Percentiles rank a stretch among this genome's conserved stretches.
Conservation (phyloP, 768 basidiomycete genomes). For the Rhodotorula paludigena region DNA sequence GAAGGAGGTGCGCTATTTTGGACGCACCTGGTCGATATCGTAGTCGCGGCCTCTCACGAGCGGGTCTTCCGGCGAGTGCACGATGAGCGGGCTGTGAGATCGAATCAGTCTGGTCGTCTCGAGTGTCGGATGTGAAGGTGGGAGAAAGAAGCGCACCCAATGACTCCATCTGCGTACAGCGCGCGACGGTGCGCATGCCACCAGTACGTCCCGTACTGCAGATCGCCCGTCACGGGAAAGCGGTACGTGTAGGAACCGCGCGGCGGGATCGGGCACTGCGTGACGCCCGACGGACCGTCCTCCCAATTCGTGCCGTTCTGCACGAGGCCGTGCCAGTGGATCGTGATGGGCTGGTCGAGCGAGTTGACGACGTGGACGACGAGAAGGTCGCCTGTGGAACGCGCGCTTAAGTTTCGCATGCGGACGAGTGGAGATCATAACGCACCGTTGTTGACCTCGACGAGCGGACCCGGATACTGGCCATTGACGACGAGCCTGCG, state of each 20-base stretch:
- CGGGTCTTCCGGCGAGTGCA: constrained; percentile 35
- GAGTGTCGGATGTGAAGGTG: too few species aligned
- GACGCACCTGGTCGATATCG: constrained; percentile 40
- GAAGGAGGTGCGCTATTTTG: neutral
- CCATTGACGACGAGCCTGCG: constrained; percentile 25
- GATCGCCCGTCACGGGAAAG: constrained; percentile 34
- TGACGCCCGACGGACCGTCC: constrained; percentile 3
- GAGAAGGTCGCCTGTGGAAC: constrained; percentile 34
- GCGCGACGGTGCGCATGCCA: constrained; percentile 43
- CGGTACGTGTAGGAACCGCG: constrained; percentile 41
- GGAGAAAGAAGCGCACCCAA: constrained; percentile 15
- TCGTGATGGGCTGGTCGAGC: constrained; percentile 33
- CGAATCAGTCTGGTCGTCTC: too few species aligned
- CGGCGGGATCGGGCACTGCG: constrained; percentile 41
- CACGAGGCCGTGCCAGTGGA: constrained; percentile 37
- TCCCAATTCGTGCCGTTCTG: constrained; percentile 41
- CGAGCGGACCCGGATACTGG: constrained; percentile 32
- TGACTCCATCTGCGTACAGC: constrained; percentile 40
- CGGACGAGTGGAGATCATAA: neutral
- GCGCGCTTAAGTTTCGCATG: neutral
- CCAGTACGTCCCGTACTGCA: constrained; percentile 5
- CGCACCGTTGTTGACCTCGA: constrained; percentile 43
- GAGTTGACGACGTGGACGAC: constrained; percentile 40
- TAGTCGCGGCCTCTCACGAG: constrained; percentile 41
- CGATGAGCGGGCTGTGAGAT: constrained; percentile 25